Evolutionary conservation across 768 basidiomycete genomes (phyloP), one percentile per base, ranked within the genome.

Genomic region (Glaciozyma martinii): DNA sequence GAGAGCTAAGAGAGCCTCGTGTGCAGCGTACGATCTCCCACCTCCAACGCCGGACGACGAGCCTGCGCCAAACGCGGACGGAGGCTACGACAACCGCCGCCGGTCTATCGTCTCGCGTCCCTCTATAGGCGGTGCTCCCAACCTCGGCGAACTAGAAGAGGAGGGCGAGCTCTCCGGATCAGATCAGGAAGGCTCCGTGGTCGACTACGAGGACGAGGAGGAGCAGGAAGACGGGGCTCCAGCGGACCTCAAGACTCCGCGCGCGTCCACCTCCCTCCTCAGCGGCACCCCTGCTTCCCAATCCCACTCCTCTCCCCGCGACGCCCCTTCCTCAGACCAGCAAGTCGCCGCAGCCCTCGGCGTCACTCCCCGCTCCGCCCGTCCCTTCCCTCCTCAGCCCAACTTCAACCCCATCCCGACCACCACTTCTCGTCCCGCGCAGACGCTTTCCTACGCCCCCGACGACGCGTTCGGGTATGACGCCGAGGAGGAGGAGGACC

Each of bases 11-110:
- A 0, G 8, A 27, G 9, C 23, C 4, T 18, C 25, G 8, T 3
- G 5, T 33, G 47, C 47, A 63, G 62, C 58, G 49, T 40, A 37
- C 47, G 62, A 63, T 33, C 27, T 63, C 3, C 62, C 62, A 8
- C 62, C 62, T 43, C 37, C 62, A 3, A 63, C 62, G 10, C 62
- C 62, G 3, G 40, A 33, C 23, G 62, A 63, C 25, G 7, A 42
- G 30, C 32, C 43, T 32, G 25, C 33, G 6, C 40, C 50, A 29
- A 52, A 25, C 50, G 8, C 50, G 25, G 13, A 25, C 27, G 27
- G 27, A 13, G 6, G 27, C 49, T 50, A 50, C 15, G 49, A 50
- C 25, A 30, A n/a, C 40, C 12, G 55, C 21, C 37, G 33, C 21
- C 10, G 37, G 33, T 10, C 21, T 5, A 40, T 16, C 37, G 33